Base-by-base conservation (phyloP, 768 basidiomycete genomes). In the Rhodosporidiobolus sp. region DNA sequence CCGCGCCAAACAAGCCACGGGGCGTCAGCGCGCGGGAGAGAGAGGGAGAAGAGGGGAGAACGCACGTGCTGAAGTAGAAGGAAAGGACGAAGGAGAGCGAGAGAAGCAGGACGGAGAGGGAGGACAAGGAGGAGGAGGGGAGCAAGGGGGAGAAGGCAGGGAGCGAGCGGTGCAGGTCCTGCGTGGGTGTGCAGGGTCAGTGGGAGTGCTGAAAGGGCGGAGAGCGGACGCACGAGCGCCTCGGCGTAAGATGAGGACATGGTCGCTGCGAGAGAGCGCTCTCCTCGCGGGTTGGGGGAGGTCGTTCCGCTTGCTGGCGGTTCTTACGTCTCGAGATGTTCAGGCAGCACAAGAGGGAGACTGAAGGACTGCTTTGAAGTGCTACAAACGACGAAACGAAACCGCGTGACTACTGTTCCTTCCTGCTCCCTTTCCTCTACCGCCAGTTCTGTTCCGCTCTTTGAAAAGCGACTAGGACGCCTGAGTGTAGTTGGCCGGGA, bases 401-500 rank as follows among this genome's bases (percentile, higher is more conserved):
- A 43, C 38, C 8, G 38, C 38, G n/a, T 14, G 14, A 43, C 38
- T 43, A 7, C 38, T 43, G 8, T 14, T 43, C 38, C 38, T 43
- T 43, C 38, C 38, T 14, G 8, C 38, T 43, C 38, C 7, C 8
- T 14, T 43, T 7, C 14, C 8, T 43, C 14, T 43, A 43, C 52
- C n/a, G 55, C 55, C 11, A 50, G n/a, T n/a, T n/a, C n/a, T n/a
- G n/a, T n/a, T n/a, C n/a, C n/a, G n/a, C n/a, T n/a, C n/a, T n/a
- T n/a, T n/a, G n/a, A n/a, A n/a, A n/a, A n/a, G n/a, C n/a, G n/a
- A n/a, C n/a, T n/a, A n/a, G n/a, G n/a, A n/a, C n/a, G n/a, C n/a
- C 56, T 71, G 66, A 11, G 45, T 50, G n/a, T 69, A 64, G 43
- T 76, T 75, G 3, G 62, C 91, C 66, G 94, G 95, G 83, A 97